phyloP scores from a whole-genome alignment of 2,329 filamentous ascomycete species.

The Xylaria digitata region DNA sequence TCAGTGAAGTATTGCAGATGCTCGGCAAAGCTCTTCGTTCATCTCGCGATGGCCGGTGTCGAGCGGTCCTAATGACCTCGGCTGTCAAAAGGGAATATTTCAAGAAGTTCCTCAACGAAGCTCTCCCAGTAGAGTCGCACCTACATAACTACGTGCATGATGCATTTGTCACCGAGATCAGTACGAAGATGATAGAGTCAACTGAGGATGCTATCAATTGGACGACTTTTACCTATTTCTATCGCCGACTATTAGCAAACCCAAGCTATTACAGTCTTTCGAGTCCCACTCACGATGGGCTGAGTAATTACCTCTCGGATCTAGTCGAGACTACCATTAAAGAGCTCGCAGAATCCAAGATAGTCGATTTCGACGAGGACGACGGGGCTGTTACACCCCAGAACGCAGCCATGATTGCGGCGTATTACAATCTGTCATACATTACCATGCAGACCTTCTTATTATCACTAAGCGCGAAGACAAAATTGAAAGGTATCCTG shows the following conservation, averaged over 20 bases:
- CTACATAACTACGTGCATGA: slow-evolving; percentile 92
- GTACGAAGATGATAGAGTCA: slow-evolving; percentile 93
- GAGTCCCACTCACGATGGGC: slow-evolving; percentile 87
- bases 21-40: slow-evolving; percentile 91
- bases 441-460: slow-evolving; percentile 99
- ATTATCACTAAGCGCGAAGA: slow-evolving; percentile 85
- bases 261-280: slow-evolving; percentile 95
- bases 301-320: slow-evolving; percentile 95
- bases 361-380: slow-evolving; percentile 94
- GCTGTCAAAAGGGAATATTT: slow-evolving; percentile 97
- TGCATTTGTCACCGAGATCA: slow-evolving; percentile 96
- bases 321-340: slow-evolving; percentile 92
- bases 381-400: slow-evolving; percentile 89
- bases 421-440: slow-evolving; percentile 99
- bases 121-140: slow-evolving; percentile 93
- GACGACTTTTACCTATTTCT: slow-evolving; percentile 99
- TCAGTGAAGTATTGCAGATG: slow-evolving; percentile 97
- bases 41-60: slow-evolving; percentile 80
- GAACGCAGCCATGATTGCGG: slow-evolving; percentile 97
- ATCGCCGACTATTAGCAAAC: slow-evolving; percentile 91
- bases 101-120: slow-evolving; percentile 98
- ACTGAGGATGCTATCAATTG: slow-evolving; percentile 98
- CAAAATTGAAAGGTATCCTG: slow-evolving; percentile 95
- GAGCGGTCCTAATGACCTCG: slow-evolving; percentile 96
- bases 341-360: slow-evolving; percentile 90